These are phyloP conservation scores for Alternaria tenuissima DNA, from an alignment of 2,329 filamentous ascomycete species.

Conservation along the genomic window DNA sequence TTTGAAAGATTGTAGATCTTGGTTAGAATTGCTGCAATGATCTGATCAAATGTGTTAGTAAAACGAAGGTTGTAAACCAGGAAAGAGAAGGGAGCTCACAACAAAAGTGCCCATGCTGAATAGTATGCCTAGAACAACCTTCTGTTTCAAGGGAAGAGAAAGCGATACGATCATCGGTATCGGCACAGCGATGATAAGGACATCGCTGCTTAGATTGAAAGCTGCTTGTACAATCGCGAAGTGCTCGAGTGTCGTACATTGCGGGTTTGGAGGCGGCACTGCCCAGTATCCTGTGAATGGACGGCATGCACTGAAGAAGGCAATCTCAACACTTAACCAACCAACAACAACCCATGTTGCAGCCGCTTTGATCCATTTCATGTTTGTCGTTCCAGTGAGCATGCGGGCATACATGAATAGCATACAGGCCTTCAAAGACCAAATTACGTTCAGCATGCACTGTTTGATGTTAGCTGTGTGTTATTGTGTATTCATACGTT, in stretches of 20 bases:
- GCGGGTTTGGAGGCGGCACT: constrained; percentile 61
- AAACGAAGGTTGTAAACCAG: not conserved
- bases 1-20: constrained; percentile 58
- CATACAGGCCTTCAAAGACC: constrained; percentile 65
- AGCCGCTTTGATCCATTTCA: constrained; percentile 59
- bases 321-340: constrained; percentile 62
- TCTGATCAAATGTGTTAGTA: constrained; percentile 29
- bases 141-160: constrained; percentile 61
- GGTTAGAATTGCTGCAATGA: constrained; percentile 56
- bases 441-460: constrained; percentile 70
- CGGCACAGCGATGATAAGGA: constrained; percentile 67
- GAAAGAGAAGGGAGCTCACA: constrained; percentile 41
- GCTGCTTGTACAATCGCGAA: constrained; percentile 67
- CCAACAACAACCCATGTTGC: constrained; percentile 58
- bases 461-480: constrained; percentile 52
- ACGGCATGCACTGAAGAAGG: constrained; percentile 63
- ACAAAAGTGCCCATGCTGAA: constrained; percentile 63
- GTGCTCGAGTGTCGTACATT: constrained; percentile 65
- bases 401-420: constrained; percentile 66
- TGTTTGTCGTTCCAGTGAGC: constrained; percentile 56
- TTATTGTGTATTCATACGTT: not conserved
- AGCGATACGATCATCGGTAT: constrained; percentile 63
- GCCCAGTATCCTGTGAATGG: constrained; percentile 67
- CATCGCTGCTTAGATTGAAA: constrained; percentile 68
- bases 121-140: constrained; percentile 60